phyloP scores from a whole-genome alignment of 805 yeast species.

The Metschnikowia peoriensis region DNA sequence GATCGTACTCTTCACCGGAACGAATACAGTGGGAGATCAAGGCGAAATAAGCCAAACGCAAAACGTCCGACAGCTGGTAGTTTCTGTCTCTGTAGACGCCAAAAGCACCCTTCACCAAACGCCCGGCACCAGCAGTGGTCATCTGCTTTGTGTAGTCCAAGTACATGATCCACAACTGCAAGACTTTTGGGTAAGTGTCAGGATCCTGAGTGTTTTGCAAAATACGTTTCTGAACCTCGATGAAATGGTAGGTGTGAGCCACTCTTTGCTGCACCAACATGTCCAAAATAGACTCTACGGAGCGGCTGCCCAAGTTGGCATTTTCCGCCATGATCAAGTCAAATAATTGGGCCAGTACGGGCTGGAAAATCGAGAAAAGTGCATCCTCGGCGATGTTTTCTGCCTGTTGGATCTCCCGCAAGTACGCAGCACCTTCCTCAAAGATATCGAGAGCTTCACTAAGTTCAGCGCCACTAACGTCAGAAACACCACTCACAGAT shows the following conservation, averaged over 20 bases:
- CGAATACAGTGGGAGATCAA: conserved; percentile 30
- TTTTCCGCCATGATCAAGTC: conserved; percentile 18
- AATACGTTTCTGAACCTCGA: conserved; percentile 17
- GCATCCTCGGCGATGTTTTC: conserved; percentile 30
- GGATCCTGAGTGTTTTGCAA: conserved; percentile 11
- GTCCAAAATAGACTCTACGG: conserved; percentile 24
- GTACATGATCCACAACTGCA: conserved; percentile 34
- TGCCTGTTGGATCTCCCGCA: conserved; percentile 35
- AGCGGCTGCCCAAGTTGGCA: conserved; percentile 12
- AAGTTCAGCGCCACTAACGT: conserved; percentile 16
- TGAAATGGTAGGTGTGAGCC: conserved; percentile 35
- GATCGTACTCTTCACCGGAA: conserved; percentile 22
- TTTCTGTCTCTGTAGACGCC: conserved; percentile 13
- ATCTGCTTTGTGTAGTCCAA: conserved; percentile 24
- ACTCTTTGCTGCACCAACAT: conserved; percentile 28
- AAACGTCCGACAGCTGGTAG: conserved; percentile 16
- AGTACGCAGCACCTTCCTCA: conserved; percentile 40
- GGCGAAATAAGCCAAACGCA: conserved; percentile 34
- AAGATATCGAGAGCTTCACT: conserved; percentile 35
- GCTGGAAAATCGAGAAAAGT: conserved; percentile 28
- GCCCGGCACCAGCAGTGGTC: conserved; percentile 7
- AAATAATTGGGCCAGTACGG: conserved; percentile 23
- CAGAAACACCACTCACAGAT: conserved; percentile 20
- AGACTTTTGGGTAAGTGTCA: conserved; percentile 23
- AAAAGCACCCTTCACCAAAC: conserved; percentile 7